Evolutionary conservation across 108 stramenopile genomes (phyloP).

Genomic region (Nitzschia sp.): DNA sequence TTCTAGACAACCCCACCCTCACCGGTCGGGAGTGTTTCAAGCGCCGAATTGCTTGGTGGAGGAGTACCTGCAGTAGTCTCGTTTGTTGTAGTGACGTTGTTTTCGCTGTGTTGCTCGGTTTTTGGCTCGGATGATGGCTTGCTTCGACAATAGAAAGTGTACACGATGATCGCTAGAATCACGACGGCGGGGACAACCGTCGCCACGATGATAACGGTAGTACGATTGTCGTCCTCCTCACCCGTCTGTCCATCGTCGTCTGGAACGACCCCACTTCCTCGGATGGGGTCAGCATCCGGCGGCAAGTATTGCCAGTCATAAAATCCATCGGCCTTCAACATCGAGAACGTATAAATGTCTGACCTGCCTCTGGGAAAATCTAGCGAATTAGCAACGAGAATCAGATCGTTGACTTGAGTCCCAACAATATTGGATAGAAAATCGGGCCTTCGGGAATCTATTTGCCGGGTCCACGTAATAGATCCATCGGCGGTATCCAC

Average conservation of each 20-base stretch:
- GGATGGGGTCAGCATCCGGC: constrained; percentile 14
- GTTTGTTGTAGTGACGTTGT: no score
- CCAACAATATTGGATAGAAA: not conserved
- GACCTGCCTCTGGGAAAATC: not conserved
- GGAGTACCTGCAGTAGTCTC: no score
- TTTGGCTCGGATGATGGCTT: no score
- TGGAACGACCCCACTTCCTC: no score
- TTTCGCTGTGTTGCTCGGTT: no score
- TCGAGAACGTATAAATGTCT: not conserved
- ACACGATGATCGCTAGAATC: not conserved
- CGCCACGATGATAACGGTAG: constrained; percentile 1
- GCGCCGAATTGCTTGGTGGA: no score
- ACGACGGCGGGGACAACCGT: not conserved
- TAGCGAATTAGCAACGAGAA: constrained; percentile 12
- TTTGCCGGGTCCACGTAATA: constrained; percentile 9
- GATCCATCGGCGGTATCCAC: constrained; percentile 7
- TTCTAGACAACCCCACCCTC: no score
- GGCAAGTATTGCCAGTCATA: constrained; percentile 17
- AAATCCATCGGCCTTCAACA: constrained; percentile 1
- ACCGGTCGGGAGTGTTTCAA: no score
- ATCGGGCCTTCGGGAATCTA: constrained; percentile 22
- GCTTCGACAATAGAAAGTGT: no score
- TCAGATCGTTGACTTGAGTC: not conserved
- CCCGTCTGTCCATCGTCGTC: not conserved
- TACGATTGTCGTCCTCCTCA: not conserved